Conservation (phyloP, 2,329 filamentous ascomycete species). For the Exophiala mesophila region DNA sequence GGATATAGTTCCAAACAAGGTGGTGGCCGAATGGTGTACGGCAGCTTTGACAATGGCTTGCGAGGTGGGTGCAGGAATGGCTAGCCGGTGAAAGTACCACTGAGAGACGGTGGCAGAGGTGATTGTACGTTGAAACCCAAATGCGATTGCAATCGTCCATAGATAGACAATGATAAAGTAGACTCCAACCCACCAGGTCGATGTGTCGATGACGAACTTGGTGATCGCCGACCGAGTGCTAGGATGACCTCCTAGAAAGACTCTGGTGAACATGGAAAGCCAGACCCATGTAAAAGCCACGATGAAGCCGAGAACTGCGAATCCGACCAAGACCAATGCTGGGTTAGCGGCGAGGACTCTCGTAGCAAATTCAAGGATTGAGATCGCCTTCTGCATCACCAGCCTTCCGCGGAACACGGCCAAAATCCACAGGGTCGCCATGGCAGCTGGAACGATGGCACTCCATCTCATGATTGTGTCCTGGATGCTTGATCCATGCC, state of each 20-base stretch:
- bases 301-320: slow-evolving; percentile 67
- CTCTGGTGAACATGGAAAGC: slow-evolving; percentile 92
- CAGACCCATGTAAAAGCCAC: slow-evolving; percentile 92
- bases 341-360: slow-evolving; percentile 81
- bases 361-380: slow-evolving; percentile 87
- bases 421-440: slow-evolving; percentile 76
- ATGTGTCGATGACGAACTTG: slow-evolving; percentile 76
- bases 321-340: slow-evolving; percentile 75
- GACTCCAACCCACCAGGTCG: slow-evolving; percentile 91
- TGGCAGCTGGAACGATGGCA: slow-evolving; percentile 68
- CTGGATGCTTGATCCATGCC: slow-evolving; percentile 72
- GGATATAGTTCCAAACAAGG: slow-evolving; percentile 88
- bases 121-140: slow-evolving; percentile 82
- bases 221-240: slow-evolving; percentile 46
- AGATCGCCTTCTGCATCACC: slow-evolving; percentile 74
- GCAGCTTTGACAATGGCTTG: slow-evolving; percentile 78
- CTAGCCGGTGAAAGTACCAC: slow-evolving; percentile 97
- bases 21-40: slow-evolving; percentile 72
- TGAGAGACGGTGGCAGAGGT: slow-evolving; percentile 94
- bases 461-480: slow-evolving; percentile 86
- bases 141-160: slow-evolving; percentile 85
- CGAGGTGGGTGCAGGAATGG: slow-evolving; percentile 70
- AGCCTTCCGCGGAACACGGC: slow-evolving; percentile 74
- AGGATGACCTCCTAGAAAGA: slow-evolving; percentile 90
- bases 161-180: slow-evolving; percentile 93